Evolutionary conservation across 768 basidiomycete species (phyloP).

Genomic region (Pleurotus platypus): DNA sequence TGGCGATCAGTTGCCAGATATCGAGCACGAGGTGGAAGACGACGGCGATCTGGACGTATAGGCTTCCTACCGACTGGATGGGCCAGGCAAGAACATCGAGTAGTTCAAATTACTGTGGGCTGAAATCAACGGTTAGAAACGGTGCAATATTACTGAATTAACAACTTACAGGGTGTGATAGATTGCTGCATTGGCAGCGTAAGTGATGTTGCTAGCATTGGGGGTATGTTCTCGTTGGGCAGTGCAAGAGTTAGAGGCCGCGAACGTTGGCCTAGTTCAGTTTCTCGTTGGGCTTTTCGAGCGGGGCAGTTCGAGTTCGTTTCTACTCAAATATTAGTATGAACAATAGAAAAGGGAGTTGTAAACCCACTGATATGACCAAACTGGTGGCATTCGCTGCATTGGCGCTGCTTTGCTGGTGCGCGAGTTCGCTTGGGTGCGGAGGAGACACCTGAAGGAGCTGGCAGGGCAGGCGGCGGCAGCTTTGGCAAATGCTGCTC

Average conservation of each 20-base stretch:
- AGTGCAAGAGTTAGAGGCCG: background rate
- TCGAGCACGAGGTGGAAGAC: background rate
- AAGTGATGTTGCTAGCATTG: too few relatives aligned
- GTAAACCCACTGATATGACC: constrained; percentile 11
- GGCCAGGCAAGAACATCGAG: too few relatives aligned
- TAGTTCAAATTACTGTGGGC: too few relatives aligned
- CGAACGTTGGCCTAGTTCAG: background rate
- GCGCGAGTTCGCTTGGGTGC: background rate
- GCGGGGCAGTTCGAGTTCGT: background rate
- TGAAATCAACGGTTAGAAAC: too few relatives aligned
- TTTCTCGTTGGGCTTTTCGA: background rate
- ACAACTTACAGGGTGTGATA: too few relatives aligned
- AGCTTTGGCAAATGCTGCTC: background rate
- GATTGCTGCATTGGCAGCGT: too few relatives aligned
- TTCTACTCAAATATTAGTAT: background rate
- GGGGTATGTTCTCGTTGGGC: background rate
- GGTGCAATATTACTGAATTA: too few relatives aligned
- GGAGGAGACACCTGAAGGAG: background rate
- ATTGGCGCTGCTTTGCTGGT: background rate
- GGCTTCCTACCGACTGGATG: too few relatives aligned
- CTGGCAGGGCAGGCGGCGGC: background rate
- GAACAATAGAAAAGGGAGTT: background rate
- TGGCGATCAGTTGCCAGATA: background rate
- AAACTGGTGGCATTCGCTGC: constrained; percentile 5
- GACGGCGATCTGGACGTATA: constrained; percentile 6